phyloP scores from a whole-genome alignment of 371 early-diverging fungal genomes.

The Blyttiomyces sp. region DNA sequence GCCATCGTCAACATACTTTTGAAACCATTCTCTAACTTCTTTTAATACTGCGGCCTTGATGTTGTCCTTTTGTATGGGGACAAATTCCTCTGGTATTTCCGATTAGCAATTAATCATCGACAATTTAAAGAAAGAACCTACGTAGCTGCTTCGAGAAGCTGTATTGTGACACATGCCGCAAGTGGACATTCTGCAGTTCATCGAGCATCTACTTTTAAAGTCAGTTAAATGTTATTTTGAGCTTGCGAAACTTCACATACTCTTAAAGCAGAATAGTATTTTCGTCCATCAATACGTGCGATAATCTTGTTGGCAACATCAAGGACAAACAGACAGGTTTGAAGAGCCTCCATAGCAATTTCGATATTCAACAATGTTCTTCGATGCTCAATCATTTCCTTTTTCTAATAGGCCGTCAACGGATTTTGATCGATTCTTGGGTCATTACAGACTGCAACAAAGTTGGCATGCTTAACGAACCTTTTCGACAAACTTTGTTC shows the following conservation, averaged over 20 bases:
- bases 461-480: slow-evolving; percentile 33
- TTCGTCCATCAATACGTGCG: slow-evolving; percentile 70
- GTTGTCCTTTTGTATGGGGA: slow-evolving; percentile 79
- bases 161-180: slow-evolving; percentile 66
- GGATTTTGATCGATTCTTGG: no score
- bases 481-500: slow-evolving; percentile 71
- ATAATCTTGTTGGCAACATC: slow-evolving; percentile 85
- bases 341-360: slow-evolving; percentile 76
- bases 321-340: slow-evolving; percentile 79
- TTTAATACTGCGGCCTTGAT: slow-evolving; percentile 79
- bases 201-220: slow-evolving; percentile 85
- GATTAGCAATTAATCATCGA: not conserved
- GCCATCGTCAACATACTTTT: slow-evolving; percentile 53
- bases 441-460: no score
- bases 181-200: slow-evolving; percentile 66
- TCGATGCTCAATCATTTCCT: slow-evolving; percentile 81
- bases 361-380: slow-evolving; percentile 86
- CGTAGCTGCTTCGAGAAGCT: slow-evolving; percentile 76
- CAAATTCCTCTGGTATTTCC: slow-evolving; percentile 58
- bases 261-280: slow-evolving; percentile 88
- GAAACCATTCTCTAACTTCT: slow-evolving; percentile 91
- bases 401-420: slow-evolving; percentile 60
- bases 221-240: not conserved
- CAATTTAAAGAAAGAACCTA: slow-evolving; percentile 24
- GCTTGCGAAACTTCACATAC: slow-evolving; percentile 35